These are phyloP conservation scores for Camelina neglecta DNA, from an alignment of 345 rosid genomes.

Conservation along the genomic window DNA sequence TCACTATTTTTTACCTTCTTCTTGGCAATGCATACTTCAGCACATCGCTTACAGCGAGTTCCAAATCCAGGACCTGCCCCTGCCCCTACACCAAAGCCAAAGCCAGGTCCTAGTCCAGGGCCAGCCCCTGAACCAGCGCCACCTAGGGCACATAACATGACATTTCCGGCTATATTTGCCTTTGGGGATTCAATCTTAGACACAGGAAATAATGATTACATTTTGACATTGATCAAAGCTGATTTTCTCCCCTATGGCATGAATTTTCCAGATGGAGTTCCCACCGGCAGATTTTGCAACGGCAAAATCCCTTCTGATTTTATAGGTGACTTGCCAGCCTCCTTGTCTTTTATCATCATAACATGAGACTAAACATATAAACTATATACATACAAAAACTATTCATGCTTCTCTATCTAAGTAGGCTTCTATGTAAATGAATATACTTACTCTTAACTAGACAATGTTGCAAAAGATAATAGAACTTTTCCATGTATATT, in stretches of 20 bases:
- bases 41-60: constrained; percentile 15
- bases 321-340: constrained; percentile 42
- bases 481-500: not conserved
- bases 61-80: not conserved
- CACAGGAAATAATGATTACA: constrained; percentile 62
- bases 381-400: not conserved
- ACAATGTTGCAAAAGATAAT: not conserved
- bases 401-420: constrained; percentile 9
- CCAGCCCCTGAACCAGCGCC: not conserved
- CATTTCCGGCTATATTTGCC: constrained; percentile 47
- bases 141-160: constrained; percentile 25
- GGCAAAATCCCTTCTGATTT: constrained; percentile 61
- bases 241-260: constrained; percentile 63
- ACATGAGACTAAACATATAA: not conserved
- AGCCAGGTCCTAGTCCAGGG: constrained; percentile 17
- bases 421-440: no score
- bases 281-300: constrained; percentile 63
- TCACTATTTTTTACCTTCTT: constrained; percentile 11
- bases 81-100: not conserved
- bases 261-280: constrained; percentile 48
- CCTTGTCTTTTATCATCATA: not conserved
- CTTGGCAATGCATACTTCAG: constrained; percentile 32
- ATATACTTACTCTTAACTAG: not conserved
- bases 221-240: constrained; percentile 49
- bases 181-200: constrained; percentile 67